Evolutionary conservation across 345 rosid species (phyloP), one percentile per base, ranked within the genome.

Genomic region (Aethionema arabicum): DNA sequence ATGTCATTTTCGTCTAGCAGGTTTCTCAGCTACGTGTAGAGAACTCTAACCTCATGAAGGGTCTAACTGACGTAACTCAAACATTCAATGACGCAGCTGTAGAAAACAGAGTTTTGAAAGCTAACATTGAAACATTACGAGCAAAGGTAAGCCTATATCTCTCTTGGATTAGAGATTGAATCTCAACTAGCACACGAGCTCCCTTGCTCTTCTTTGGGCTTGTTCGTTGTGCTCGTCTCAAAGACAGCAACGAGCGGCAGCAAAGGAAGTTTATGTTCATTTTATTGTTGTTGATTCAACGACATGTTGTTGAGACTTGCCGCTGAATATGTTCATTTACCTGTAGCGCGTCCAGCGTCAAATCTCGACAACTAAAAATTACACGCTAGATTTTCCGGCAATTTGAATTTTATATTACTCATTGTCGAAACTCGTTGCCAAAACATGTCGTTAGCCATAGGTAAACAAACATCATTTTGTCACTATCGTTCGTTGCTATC

Each of bases 21-120:
- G 97, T 85, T 70, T 70, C 88, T 46, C 92, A 90, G 76, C 74
- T 93, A 42, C 82, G 90, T 75, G 87, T 72, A 12, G 97, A 93
- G 78, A 87, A 87, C 51, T 74, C 90, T 4, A 70, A 81, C 35
- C 75, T 93, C 37, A 36, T 83, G 73, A 80, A 83, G 21, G 87
- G 90, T 62, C 83, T 83, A 49, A 68, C 90, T 4, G 90, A 87
- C 36, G 61, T 85, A 70, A 82, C 85, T 76, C 86, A 93, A 33
- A 84, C 86, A 59, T 85, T 79, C 72, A 90, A 83, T 57, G 86
- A 75, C 8, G 81, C 96, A 56, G 75, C 95, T 36, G 92, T 90
- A 49, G 91, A 90, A 76, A 87, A 93, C 66, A 85, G 96, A 82
- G 83, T 93, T 67, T 67, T 93, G 49, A 90, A 86, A 78, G 99